Conservation (phyloP, 148 eudicot genomes). For the Rhododendron ovatum region DNA sequence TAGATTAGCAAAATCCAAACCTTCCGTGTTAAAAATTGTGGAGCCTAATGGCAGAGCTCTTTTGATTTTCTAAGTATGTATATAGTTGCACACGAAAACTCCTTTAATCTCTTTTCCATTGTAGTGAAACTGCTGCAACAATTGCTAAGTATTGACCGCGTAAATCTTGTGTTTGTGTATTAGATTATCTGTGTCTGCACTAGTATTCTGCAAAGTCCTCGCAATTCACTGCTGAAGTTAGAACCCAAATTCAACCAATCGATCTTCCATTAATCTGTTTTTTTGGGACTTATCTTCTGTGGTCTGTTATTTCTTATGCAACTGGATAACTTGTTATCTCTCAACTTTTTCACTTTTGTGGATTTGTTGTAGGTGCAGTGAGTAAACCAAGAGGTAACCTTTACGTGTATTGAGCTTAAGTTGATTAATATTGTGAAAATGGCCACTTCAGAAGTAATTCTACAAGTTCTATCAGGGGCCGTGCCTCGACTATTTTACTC, state of each 20-base stretch:
- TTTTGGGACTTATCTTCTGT: neutral
- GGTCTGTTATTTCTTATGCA: neutral
- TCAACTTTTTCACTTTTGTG: neutral
- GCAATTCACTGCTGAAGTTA: neutral
- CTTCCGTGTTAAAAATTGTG: neutral
- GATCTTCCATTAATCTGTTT: neutral
- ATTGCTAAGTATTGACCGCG: neutral
- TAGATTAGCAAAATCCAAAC: neutral
- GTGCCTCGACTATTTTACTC: constrained; percentile 5
- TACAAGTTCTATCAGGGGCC: constrained; percentile 19
- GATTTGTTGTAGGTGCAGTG: constrained; percentile 5
- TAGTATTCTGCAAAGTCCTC: neutral
- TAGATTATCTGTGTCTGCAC: neutral
- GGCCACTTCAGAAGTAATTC: constrained; percentile 31
- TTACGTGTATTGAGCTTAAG: constrained; percentile 2
- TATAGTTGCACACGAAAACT: neutral
- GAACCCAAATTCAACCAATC: neutral
- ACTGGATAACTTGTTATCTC: neutral
- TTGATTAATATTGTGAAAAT: constrained; percentile 13
- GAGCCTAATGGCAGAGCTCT: neutral
- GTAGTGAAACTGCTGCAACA: neutral
- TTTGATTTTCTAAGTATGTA: neutral
- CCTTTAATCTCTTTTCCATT: neutral
- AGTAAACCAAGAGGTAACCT: neutral
- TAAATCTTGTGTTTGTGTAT: neutral